phyloP scores from a whole-genome alignment of 371 early-diverging fungal genomes.

The Furculomyces boomerangus region DNA sequence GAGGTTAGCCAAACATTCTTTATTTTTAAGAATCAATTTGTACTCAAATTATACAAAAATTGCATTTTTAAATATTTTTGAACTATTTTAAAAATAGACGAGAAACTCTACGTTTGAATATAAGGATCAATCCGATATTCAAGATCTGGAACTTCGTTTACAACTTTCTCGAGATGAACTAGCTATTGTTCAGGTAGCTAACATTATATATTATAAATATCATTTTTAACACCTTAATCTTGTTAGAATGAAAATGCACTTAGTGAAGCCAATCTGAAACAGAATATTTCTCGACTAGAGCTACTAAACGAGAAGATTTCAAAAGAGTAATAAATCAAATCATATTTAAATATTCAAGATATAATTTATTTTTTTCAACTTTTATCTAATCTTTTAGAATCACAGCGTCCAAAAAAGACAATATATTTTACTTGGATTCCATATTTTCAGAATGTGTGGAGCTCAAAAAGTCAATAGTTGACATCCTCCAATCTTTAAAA shows the following conservation, averaged over 20 bases:
- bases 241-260: not conserved
- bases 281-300: not conserved
- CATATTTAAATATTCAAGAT: not conserved
- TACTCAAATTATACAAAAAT: too few species aligned
- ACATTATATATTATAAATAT: not conserved
- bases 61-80: too few species aligned
- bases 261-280: not conserved
- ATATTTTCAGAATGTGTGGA: not conserved
- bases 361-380: not conserved
- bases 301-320: not conserved
- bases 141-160: constrained; percentile 1
- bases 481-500: too few species aligned
- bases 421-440: not conserved
- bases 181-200: not conserved
- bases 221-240: not conserved
- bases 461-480: not conserved
- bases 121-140: not conserved
- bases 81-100: not conserved
- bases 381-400: not conserved
- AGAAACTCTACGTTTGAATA: not conserved
- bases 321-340: not conserved
- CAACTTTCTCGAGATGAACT: not conserved
- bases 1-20: not conserved
- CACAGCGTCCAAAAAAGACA: not conserved
- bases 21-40: not conserved